A percentile compares a stretch with the other conserved stretches of the same genome.
Conservation (phyloP, 1,284 basidiomycete species). For the Papiliotrema laurentii region DNA sequence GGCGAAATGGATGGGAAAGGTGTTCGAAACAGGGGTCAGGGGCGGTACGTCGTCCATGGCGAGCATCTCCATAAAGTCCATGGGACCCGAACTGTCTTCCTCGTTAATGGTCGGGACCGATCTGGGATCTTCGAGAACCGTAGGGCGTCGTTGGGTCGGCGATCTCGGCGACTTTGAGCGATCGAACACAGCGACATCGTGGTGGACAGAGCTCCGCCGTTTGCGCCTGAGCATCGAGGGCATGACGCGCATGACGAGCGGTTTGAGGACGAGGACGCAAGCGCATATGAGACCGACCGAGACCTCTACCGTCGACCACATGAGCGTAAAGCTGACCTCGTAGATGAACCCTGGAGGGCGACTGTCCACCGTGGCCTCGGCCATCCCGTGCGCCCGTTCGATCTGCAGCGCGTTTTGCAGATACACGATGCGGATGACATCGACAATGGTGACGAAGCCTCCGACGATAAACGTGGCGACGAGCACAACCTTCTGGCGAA, state of each 20-base stretch:
- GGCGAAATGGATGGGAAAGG: not conserved
- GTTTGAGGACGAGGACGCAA: constrained; percentile 45
- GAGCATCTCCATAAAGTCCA: constrained; percentile 37
- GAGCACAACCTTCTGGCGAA: constrained; percentile 42
- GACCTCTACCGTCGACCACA: constrained; percentile 46
- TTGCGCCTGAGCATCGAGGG: constrained; percentile 17
- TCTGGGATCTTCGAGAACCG: not conserved
- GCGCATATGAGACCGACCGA: constrained; percentile 43
- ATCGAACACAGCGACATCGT: not conserved
- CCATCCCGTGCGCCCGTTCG: constrained; percentile 12
- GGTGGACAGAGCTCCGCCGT: not conserved
- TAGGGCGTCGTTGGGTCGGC: not conserved
- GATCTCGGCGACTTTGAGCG: constrained; percentile 6
- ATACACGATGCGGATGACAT: constrained; percentile 44
- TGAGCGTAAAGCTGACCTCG: constrained; percentile 36
- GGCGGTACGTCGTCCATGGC: constrained; percentile 19
- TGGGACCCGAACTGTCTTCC: constrained; percentile 11
- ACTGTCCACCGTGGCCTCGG: constrained; percentile 5
- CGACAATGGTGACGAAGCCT: constrained; percentile 45
- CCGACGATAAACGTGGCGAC: constrained; percentile 45
- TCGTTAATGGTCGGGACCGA: not conserved
- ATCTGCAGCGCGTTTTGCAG: constrained; percentile 36
- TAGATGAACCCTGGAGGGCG: constrained; percentile 35
- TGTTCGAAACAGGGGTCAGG: constrained; percentile 1
- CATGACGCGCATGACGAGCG: constrained; percentile 36